Conservation (phyloP, 1,284 basidiomycete species). For the Coriolopsis trogii region DNA sequence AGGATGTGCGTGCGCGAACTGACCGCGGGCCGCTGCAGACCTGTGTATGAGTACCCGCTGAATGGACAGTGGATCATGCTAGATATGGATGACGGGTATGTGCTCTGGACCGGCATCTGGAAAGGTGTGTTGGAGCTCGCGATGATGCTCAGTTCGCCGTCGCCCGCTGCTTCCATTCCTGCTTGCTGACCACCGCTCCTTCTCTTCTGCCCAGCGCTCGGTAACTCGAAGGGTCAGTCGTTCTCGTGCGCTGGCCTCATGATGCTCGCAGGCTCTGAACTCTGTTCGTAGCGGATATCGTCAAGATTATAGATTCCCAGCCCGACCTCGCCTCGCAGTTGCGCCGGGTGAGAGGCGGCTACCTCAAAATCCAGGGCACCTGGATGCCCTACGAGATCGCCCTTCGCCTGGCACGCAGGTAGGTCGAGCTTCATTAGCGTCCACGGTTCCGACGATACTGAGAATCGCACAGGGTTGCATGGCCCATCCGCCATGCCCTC, state of each 20-base stretch:
- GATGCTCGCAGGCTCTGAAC: neutral
- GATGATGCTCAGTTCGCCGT: no score
- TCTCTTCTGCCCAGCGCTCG: conserved; percentile 57
- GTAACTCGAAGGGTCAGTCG: conserved; percentile 77
- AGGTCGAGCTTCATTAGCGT: conserved; percentile 30
- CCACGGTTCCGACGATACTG: neutral
- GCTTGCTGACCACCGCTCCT: neutral
- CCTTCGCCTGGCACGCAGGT: conserved; percentile 76
- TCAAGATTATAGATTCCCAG: conserved; percentile 87
- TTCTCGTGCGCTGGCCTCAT: neutral
- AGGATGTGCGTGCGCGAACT: conserved; percentile 1
- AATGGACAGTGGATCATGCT: conserved; percentile 93
- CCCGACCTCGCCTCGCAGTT: conserved; percentile 81
- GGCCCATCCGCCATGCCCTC: conserved; percentile 83
- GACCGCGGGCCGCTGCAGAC: conserved; percentile 46
- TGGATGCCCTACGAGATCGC: conserved; percentile 91
- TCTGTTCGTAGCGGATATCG: conserved; percentile 70
- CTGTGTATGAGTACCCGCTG: conserved; percentile 85
- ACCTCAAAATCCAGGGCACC: conserved; percentile 87
- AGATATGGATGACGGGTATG: conserved; percentile 88
- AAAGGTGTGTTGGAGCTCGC: conserved; percentile 80
- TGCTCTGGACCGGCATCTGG: conserved; percentile 88
- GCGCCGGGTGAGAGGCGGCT: conserved; percentile 81
- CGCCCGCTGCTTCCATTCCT: neutral
- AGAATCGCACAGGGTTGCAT: conserved; percentile 66